Base-by-base conservation (phyloP, 2,329 filamentous ascomycete species). In the Diaporthe vaccinii region DNA sequence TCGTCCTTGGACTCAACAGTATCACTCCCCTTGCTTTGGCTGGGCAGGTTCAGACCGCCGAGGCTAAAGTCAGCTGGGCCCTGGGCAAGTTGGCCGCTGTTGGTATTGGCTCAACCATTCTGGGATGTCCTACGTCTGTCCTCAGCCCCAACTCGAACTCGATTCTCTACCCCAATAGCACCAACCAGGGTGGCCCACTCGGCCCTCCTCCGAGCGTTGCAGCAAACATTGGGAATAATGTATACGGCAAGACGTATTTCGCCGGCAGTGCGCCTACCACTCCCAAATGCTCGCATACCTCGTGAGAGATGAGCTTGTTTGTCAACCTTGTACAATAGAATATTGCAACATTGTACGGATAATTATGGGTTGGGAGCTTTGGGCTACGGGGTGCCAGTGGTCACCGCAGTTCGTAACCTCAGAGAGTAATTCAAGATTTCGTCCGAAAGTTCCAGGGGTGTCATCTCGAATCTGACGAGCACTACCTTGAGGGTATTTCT, bases 1-100 rank as follows among this genome's bases (percentile, higher is more conserved):
- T 31, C 8, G 53, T 55, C 25, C 12, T 31, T 12, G 53, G 53
- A 14, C 14, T 55, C n/a, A 55, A 55, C 14, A 55, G 25, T 31
- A 55, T 55, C 15, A 55, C 53, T 55, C 53, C 53, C 53, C 53
- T 55, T 55, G 53, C 53, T 31, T 20, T 55, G 53, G 53, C 53
- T 17, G 53, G 53, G 15, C 53, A 55, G 6, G 53, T 15, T 15
- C 53, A 55, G 14, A 8, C 25, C 53, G 53, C 8, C 14, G 53
- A 55, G 25, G 53, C 25, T 9, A 15, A 55, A 4, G 53, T 55
- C 25, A 55, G 12, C 25, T 55, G 53, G 53, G 53, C 53, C 6
- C 9, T 55, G n/a, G 25, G n/a, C 14, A 55, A 55, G 53, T 15
- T 55, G n/a, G 25, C 12, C 14, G 53, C 53, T 6, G 53, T 55